These are phyloP conservation scores for Hypoxylon rubiginosum DNA, from an alignment of 2,329 filamentous ascomycete genomes.

Conservation along the genomic window DNA sequence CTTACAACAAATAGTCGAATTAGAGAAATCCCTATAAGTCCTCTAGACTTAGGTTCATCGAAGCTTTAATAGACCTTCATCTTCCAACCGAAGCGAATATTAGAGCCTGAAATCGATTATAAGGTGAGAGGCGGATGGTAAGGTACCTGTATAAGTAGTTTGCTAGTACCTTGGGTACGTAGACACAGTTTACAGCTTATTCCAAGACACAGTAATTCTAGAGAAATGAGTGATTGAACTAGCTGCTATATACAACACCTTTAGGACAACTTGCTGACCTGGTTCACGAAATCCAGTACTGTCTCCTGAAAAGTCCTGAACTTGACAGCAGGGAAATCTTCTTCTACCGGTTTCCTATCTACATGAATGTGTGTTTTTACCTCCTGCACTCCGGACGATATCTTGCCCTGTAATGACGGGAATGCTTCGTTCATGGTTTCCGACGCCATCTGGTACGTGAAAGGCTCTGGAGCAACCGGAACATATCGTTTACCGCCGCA, in stretches of 20 bases:
- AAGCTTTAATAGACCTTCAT: no score
- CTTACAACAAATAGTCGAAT: slow-evolving; percentile 5
- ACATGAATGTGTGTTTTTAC: background rate
- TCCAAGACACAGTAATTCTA: no score
- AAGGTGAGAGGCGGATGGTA: no score
- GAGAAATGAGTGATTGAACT: background rate
- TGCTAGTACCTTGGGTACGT: no score
- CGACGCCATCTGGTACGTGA: slow-evolving; percentile 21
- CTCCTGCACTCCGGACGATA: background rate
- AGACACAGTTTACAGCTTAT: no score
- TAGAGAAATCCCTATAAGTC: slow-evolving; percentile 3
- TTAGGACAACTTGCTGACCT: background rate
- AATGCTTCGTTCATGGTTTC: slow-evolving; percentile 16
- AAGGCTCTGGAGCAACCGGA: slow-evolving; percentile 17
- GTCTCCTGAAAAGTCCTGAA: slow-evolving; percentile 18
- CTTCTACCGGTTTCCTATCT: background rate
- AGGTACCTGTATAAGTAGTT: no score
- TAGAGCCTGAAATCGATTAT: no score
- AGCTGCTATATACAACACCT: background rate
- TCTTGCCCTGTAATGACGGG: slow-evolving; percentile 8
- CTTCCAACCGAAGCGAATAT: no score
- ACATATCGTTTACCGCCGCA: slow-evolving; percentile 20
- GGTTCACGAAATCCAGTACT: slow-evolving; percentile 13
- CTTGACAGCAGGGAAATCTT: slow-evolving; percentile 16
- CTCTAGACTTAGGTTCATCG: no score